Base-by-base conservation (phyloP, 164 flowering plant species). In the Buxus sempervirens region DNA sequence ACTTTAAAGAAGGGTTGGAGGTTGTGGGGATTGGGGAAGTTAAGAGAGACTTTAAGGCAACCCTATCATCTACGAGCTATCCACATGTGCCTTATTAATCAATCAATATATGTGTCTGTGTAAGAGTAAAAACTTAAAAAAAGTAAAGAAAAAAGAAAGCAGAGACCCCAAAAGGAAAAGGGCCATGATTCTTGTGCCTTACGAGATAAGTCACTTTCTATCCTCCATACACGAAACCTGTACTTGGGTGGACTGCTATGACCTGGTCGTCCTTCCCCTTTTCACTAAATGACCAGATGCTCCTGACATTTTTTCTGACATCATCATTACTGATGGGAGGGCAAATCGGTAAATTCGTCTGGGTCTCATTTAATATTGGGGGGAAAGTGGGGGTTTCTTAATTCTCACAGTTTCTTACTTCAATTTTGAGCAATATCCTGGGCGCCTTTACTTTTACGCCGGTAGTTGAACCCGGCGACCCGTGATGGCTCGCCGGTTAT, bases 131-230 rank as follows among this genome's bases (percentile, higher is more conserved):
- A n/a, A n/a, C n/a, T n/a, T n/a, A n/a, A n/a, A n/a, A 49, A 15
- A 12, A 26, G 12, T 5, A 23, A 48, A 60, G 12, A 54, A 19
- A 60, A 72, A 73, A 76, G 72, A 65, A 68, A 62, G 56, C 70
- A 53, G 21, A 73, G 36, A 57, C 22, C 58, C 25, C 67, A 24
- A 19, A 60, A 73, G 67, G 59, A 65, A 16, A 74, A 77, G 72
- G 63, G 78, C 78, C n/a, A 73, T 72, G 87, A 83, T 80, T 78
- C 87, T 78, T 81, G 81, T 78, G 83, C 60, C 80, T 78, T 82
- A 63, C 72, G 74, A 76, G 79, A 66, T 58, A 54, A 58, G 75
- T 72, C 82, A 58, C 80, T 77, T 75, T 82, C 81, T 56, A 28
- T 20, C 25, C 72, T 60, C 65, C 28, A 62, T 71, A 53, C 65